These are phyloP conservation scores for Pythium periplocum DNA, from an alignment of 352 stramenopile genomes.

Conservation along the genomic window DNA sequence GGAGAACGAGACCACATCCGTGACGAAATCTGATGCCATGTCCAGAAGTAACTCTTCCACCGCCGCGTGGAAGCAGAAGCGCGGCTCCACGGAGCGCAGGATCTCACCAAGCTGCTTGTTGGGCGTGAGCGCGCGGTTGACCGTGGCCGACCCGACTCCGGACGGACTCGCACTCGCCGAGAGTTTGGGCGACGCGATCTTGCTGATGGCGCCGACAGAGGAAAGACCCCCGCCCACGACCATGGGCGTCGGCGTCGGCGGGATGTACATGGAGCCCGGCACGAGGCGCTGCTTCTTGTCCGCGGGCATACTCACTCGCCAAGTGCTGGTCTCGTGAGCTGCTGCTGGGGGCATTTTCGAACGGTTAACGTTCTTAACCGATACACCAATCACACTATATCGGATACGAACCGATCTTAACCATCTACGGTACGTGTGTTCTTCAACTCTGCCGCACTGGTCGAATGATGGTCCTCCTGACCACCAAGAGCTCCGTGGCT, in stretches of 20 bases:
- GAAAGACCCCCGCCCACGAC: background rate
- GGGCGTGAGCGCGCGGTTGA: constrained; percentile 52
- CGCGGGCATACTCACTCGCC: constrained; percentile 13
- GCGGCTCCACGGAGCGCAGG: constrained; percentile 61
- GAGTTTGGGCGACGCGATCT: background rate
- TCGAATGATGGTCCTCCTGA: background rate
- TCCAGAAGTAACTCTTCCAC: constrained; percentile 80
- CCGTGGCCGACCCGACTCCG: constrained; percentile 15
- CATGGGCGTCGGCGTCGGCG: constrained; percentile 14
- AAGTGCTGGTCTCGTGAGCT: too few relatives aligned
- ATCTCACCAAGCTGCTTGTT: constrained; percentile 65
- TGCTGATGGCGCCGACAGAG: background rate
- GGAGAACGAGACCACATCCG: constrained; percentile 69
- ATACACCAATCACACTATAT: too few relatives aligned
- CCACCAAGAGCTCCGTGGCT: too few relatives aligned
- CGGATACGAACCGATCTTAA: too few relatives aligned
- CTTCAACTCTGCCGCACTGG: background rate
- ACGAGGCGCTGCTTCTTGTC: constrained; percentile 41
- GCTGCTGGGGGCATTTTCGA: too few relatives aligned
- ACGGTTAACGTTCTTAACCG: too few relatives aligned
- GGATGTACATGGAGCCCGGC: constrained; percentile 42
- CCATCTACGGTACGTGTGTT: background rate
- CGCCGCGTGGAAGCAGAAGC: constrained; percentile 68
- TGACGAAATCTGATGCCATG: constrained; percentile 78
- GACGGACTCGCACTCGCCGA: background rate